Evolutionary conservation across 371 early-diverging fungal species (phyloP).

Genomic region (Rhizopus stolonifer): DNA sequence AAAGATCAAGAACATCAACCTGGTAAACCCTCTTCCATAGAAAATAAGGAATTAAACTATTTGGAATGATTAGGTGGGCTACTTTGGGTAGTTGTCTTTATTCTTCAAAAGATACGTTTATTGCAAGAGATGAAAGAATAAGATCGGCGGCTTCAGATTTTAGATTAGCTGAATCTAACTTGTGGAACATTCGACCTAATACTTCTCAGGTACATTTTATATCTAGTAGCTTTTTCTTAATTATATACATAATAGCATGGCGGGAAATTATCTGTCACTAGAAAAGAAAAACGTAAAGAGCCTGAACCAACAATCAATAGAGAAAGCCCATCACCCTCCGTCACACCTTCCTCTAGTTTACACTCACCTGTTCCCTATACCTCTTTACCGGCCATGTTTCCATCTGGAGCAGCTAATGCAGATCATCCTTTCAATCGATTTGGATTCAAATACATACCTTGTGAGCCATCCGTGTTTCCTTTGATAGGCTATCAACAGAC

Average conservation of each 20-base stretch:
- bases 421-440: constrained; percentile 53
- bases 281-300: constrained; percentile 23
- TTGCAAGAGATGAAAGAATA: constrained; percentile 59
- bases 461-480: constrained; percentile 55
- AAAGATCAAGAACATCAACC: constrained; percentile 61
- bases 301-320: constrained; percentile 25
- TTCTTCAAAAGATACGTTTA: constrained; percentile 62
- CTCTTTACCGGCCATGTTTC: constrained; percentile 29
- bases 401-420: constrained; percentile 25
- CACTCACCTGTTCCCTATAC: constrained; percentile 33
- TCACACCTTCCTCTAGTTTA: constrained; percentile 18
- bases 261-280: constrained; percentile 17
- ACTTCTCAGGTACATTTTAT: constrained; percentile 42
- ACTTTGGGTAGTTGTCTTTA: constrained; percentile 67
- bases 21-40: constrained; percentile 36
- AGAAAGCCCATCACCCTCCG: constrained; percentile 27
- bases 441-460: constrained; percentile 67
- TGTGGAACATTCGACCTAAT: constrained; percentile 66
- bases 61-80: constrained; percentile 67
- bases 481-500: constrained; percentile 57
- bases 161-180: constrained; percentile 56
- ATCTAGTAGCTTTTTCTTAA: too few species aligned
- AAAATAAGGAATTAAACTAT: background rate
- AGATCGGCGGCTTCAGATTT: constrained; percentile 70
- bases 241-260: too few species aligned